These are phyloP conservation scores for Pyrenopolyporus hunteri DNA, from an alignment of 495 filamentous ascomycete genomes.

Conservation along the genomic window DNA sequence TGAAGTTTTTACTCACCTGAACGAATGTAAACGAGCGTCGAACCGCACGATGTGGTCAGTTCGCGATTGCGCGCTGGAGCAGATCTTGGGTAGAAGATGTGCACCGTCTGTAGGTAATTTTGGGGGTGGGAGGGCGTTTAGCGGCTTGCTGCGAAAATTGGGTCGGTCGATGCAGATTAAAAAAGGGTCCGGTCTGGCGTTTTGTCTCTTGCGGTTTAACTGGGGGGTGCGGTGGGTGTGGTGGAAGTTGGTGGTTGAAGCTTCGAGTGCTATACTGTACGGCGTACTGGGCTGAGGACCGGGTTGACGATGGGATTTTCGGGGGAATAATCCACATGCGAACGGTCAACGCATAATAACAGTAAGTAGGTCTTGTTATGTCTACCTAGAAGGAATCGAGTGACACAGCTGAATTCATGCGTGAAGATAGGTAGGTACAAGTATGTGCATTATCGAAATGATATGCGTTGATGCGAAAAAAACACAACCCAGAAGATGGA, in stretches of 20 bases:
- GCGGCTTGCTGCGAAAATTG: constrained; percentile 24
- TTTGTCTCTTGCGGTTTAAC: too few relatives aligned
- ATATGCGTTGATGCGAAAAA: background rate
- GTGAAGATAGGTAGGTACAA: background rate
- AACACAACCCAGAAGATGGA: constrained; percentile 4
- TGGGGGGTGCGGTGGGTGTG: too few relatives aligned
- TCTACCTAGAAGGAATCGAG: constrained; percentile 23
- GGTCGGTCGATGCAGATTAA: constrained; percentile 28
- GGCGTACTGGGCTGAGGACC: too few relatives aligned
- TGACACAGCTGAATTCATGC: constrained; percentile 6
- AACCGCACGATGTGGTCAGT: constrained; percentile 34
- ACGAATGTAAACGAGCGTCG: constrained; percentile 22
- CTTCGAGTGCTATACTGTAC: too few relatives aligned
- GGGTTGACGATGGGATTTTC: constrained; percentile 11
- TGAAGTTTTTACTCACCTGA: constrained; percentile 13
- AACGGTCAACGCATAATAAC: constrained; percentile 8
- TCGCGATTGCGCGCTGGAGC: constrained; percentile 32
- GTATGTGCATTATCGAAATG: background rate
- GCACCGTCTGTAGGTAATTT: constrained; percentile 16
- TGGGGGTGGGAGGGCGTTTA: constrained; percentile 19
- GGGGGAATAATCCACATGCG: constrained; percentile 17
- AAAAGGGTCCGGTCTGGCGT: constrained; percentile 17
- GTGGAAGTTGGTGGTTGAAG: too few relatives aligned
- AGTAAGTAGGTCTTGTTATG: background rate
- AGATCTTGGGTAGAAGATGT: constrained; percentile 35